Conservation (phyloP, 2,329 filamentous ascomycete genomes). For the Ramichloridium luteum region DNA sequence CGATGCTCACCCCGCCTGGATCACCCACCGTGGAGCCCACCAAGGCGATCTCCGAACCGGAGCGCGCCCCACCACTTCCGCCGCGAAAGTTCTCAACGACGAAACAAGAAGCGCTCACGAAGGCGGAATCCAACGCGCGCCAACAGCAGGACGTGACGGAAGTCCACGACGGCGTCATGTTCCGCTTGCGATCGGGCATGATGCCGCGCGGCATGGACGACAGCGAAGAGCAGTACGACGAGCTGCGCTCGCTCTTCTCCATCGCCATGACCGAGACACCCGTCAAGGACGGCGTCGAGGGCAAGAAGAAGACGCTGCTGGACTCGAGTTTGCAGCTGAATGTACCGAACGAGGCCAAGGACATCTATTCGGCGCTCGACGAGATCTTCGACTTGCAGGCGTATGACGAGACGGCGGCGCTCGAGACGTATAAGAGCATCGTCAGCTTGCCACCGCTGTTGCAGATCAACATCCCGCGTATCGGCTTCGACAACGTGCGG, state of each 20-base stretch:
- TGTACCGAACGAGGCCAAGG: constrained; percentile 45
- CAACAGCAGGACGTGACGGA: constrained; percentile 88
- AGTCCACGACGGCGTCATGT: constrained; percentile 84
- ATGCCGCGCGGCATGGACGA: constrained; percentile 52
- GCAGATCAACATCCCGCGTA: constrained; percentile 79
- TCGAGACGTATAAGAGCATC: constrained; percentile 58
- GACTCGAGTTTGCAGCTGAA: constrained; percentile 54
- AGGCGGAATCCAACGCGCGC: constrained; percentile 45
- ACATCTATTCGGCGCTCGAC: constrained; percentile 75
- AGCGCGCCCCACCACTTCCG: constrained; percentile 42
- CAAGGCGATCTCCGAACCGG: constrained; percentile 18
- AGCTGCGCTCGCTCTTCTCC: constrained; percentile 21
- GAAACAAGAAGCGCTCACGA: constrained; percentile 28
- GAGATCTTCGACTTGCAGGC: constrained; percentile 72
- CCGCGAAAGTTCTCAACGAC: constrained; percentile 18
- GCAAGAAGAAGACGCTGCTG: constrained; percentile 9
- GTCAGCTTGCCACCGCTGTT: constrained; percentile 57
- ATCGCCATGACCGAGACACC: constrained; percentile 14
- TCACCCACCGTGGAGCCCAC: constrained; percentile 30
- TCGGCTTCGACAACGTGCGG: constrained; percentile 53
- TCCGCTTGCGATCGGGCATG: constrained; percentile 82
- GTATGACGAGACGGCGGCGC: constrained; percentile 43
- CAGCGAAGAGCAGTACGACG: constrained; percentile 65
- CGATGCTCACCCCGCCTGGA: constrained; percentile 20
- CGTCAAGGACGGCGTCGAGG: constrained; percentile 11